phyloP scores from a whole-genome alignment of 2,329 filamentous ascomycete species.

The Apiospora malaysiana region DNA sequence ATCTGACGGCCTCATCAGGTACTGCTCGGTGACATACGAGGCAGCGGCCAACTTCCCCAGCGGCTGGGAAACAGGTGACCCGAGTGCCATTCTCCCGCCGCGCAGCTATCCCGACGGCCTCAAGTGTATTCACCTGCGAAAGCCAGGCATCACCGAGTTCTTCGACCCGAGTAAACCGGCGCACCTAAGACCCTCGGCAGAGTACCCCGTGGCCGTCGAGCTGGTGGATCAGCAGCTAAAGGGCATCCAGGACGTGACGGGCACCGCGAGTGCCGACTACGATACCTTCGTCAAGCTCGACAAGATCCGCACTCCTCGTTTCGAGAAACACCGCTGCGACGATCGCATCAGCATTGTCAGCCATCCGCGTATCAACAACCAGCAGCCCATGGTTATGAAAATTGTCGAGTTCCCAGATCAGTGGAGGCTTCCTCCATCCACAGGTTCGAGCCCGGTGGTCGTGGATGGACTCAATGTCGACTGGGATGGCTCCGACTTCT shows the following conservation, averaged over 20 bases:
- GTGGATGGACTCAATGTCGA: not conserved
- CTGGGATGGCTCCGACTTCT: not conserved
- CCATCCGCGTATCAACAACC: not conserved
- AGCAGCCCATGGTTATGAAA: slow-evolving; percentile 18
- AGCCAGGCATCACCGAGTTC: not conserved
- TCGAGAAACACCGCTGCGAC: not conserved
- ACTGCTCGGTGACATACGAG: not conserved
- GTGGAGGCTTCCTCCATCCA: not conserved
- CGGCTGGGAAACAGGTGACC: not conserved
- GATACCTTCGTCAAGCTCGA: not conserved
- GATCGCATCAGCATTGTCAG: not conserved
- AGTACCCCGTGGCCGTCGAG: not conserved
- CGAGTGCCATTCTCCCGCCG: not conserved
- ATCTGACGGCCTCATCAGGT: slow-evolving; percentile 1
- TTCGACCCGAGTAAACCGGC: not conserved
- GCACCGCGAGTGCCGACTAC: not conserved
- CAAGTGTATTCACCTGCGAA: not conserved
- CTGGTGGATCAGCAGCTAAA: not conserved
- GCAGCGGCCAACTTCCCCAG: not conserved
- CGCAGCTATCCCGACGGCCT: not conserved
- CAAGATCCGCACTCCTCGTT: not conserved
- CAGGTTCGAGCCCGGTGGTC: no score
- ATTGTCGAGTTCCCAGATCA: slow-evolving; percentile 20
- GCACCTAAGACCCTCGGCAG: not conserved
- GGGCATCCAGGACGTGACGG: not conserved